These are phyloP conservation scores for Botrytis byssoidea DNA, from an alignment of 2,329 filamentous ascomycete species.

Conservation along the genomic window DNA sequence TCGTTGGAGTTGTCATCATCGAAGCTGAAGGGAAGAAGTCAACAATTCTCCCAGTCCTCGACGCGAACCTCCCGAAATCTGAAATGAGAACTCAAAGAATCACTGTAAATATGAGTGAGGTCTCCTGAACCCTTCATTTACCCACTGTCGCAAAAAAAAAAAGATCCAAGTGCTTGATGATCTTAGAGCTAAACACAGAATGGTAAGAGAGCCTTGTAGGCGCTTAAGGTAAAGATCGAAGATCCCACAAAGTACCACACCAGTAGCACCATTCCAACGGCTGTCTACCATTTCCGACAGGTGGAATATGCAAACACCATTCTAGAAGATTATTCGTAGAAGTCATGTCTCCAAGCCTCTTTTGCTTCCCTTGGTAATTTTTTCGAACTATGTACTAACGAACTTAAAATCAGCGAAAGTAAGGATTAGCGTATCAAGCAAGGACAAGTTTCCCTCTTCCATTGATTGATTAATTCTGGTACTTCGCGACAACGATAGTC, in stretches of 20 bases:
- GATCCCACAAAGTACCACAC: neutral
- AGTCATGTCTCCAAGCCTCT: neutral
- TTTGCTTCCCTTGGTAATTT: neutral
- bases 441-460: conserved; percentile 17
- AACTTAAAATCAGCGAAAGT: neutral
- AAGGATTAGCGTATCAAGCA: conserved; percentile 16
- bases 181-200: neutral
- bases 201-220: neutral
- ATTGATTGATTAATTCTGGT: neutral
- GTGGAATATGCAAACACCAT: neutral
- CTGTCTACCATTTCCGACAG: neutral
- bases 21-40: neutral
- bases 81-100: neutral
- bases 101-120: neutral
- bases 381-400: neutral
- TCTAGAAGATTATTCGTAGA: neutral
- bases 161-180: neutral
- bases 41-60: neutral
- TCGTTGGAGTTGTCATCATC: neutral
- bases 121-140: neutral
- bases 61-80: neutral
- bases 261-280: neutral
- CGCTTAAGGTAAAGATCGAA: neutral
- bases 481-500: neutral
- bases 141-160: neutral